phyloP scores from a whole-genome alignment of 805 yeast genomes.

The Spathaspora arborariae region DNA sequence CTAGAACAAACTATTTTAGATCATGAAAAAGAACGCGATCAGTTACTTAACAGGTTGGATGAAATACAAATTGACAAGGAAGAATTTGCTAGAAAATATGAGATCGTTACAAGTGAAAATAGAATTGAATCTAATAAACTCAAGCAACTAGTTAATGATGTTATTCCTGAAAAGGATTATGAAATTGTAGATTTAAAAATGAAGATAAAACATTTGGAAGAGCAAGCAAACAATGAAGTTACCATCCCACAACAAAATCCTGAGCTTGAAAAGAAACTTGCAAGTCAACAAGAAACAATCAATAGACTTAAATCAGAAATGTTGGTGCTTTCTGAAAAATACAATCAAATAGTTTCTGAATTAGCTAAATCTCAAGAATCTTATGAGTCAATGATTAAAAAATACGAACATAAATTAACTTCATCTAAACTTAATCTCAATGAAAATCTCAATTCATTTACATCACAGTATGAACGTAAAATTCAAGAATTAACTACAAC shows the following conservation, averaged over 20 bases:
- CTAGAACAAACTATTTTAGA: constrained; percentile 6
- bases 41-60: constrained; percentile 8
- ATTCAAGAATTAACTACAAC: constrained; percentile 30
- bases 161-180: constrained; percentile 20
- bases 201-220: constrained; percentile 11
- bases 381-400: constrained; percentile 14
- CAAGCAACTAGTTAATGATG: constrained; percentile 10
- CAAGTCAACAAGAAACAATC: constrained; percentile 4
- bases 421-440: constrained; percentile 24
- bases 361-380: constrained; percentile 12
- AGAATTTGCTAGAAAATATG: constrained; percentile 6
- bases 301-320: constrained; percentile 15
- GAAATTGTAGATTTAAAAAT: constrained; percentile 17
- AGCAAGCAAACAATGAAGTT: not conserved
- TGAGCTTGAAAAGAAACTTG: not conserved
- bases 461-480: constrained; percentile 29
- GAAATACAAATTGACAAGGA: constrained; percentile 9
- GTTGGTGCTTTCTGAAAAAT: constrained; percentile 16
- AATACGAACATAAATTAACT: constrained; percentile 19
- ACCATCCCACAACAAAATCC: too few relatives aligned
- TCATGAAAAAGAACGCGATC: constrained; percentile 7
- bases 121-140: constrained; percentile 6
- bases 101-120: constrained; percentile 8
- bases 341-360: constrained; percentile 15
- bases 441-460: constrained; percentile 19